Conservation (phyloP, 371 early-diverging fungal genomes). For the Synchytrium microbalum region DNA sequence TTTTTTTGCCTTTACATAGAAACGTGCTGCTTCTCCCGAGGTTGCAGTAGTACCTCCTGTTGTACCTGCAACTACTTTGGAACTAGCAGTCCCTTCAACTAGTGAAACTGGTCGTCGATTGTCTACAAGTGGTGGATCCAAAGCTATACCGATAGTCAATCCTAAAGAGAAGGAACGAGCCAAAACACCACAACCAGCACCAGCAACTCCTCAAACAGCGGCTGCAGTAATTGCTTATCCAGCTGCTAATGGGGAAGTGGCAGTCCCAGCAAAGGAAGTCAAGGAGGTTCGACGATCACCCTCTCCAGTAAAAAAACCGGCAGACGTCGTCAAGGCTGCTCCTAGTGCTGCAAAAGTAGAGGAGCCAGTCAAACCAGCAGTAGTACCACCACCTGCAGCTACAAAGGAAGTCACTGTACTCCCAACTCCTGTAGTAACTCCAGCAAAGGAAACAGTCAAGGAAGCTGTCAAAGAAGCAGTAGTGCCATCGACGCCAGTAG, state of each 20-base stretch:
- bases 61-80: too few relatives aligned
- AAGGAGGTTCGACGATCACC: slow-evolving; percentile 1
- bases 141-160: too few relatives aligned
- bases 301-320: slow-evolving; percentile 6
- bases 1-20: too few relatives aligned
- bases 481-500: slow-evolving; percentile 40
- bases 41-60: too few relatives aligned
- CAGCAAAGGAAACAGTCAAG: slow-evolving; percentile 22
- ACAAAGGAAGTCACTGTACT: not conserved
- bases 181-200: too few relatives aligned
- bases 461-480: slow-evolving; percentile 31
- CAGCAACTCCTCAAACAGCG: too few relatives aligned
- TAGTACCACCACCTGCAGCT: not conserved
- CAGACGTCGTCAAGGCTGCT: slow-evolving; percentile 5
- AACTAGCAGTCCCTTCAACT: too few relatives aligned
- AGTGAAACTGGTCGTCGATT: too few relatives aligned
- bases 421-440: not conserved
- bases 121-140: too few relatives aligned
- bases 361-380: not conserved
- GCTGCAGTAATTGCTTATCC: too few relatives aligned
- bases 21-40: too few relatives aligned
- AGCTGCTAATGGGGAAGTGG: not conserved
- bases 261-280: slow-evolving; percentile 11
- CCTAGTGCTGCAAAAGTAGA: not conserved
- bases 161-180: too few relatives aligned